Conservation (phyloP, 2,329 filamentous ascomycete species). For the Xylariaceae sp. region DNA sequence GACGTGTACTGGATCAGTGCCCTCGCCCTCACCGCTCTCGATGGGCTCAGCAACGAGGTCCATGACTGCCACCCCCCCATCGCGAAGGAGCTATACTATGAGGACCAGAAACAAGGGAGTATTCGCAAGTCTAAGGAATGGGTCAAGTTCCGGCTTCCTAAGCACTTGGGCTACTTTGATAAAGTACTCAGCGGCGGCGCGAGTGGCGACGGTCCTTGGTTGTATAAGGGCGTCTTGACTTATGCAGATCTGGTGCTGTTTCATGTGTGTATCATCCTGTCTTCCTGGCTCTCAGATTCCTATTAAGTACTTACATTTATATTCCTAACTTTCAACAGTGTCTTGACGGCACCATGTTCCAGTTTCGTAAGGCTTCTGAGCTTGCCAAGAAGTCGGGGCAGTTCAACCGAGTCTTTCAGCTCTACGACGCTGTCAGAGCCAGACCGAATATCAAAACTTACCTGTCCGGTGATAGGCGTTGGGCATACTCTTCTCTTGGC, state of each 20-base stretch:
- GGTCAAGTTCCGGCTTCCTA: constrained; percentile 59
- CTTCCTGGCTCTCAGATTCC: background rate
- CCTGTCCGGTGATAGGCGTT: constrained; percentile 57
- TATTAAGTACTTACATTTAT: background rate
- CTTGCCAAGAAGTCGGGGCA: constrained; percentile 49
- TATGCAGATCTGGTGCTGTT: constrained; percentile 70
- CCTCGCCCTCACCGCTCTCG: constrained; percentile 64
- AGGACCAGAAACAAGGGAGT: constrained; percentile 70
- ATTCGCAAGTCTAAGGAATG: constrained; percentile 54
- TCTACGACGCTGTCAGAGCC: constrained; percentile 58
- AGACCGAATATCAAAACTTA: constrained; percentile 63
- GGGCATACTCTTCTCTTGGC: constrained; percentile 53
- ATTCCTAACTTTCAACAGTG: constrained; percentile 30
- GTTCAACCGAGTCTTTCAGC: constrained; percentile 56
- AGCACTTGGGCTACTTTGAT: constrained; percentile 67
- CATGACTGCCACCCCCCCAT: constrained; percentile 75
- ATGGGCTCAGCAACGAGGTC: constrained; percentile 63
- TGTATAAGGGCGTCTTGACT: constrained; percentile 59
- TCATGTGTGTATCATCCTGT: constrained; percentile 40
- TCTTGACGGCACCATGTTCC: constrained; percentile 55
- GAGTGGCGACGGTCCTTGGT: constrained; percentile 52
- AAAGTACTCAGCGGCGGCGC: constrained; percentile 54
- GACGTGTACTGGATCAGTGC: constrained; percentile 54
- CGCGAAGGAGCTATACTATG: constrained; percentile 55
- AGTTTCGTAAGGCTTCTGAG: constrained; percentile 64